These are phyloP conservation scores for Crassisporium funariophilum DNA, from an alignment of 768 basidiomycete genomes.

Conservation along the genomic window DNA sequence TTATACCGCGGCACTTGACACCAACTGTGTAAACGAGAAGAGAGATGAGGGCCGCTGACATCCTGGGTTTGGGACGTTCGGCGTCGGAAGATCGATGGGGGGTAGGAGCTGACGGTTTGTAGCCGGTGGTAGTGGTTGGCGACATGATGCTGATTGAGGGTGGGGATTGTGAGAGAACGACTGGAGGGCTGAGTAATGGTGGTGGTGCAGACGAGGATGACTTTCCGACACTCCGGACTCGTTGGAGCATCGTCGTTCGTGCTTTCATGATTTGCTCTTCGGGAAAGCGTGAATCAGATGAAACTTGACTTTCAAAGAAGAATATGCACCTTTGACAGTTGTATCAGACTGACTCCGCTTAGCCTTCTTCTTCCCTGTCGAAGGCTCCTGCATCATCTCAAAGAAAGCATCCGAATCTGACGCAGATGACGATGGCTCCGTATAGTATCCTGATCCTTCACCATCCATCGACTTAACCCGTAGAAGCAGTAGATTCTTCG, in stretches of 20 bases:
- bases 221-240: slow-evolving; percentile 18
- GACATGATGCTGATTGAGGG: not conserved
- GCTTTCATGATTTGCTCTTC: slow-evolving; percentile 38
- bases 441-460: slow-evolving; percentile 26
- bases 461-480: slow-evolving; percentile 19
- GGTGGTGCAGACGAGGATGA: slow-evolving; percentile 6
- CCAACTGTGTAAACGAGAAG: slow-evolving; percentile 97
- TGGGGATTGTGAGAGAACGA: slow-evolving; percentile 7
- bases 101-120: not conserved
- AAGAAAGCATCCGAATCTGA: slow-evolving; percentile 40
- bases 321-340: slow-evolving; percentile 31
- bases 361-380: slow-evolving; percentile 6
- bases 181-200: slow-evolving; percentile 1
- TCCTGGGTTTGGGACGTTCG: slow-evolving; percentile 55
- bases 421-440: slow-evolving; percentile 30
- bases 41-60: slow-evolving; percentile 71
- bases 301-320: not conserved
- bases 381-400: slow-evolving; percentile 20
- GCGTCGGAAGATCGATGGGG: slow-evolving; percentile 7
- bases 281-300: not conserved
- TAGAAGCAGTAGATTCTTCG: slow-evolving; percentile 72
- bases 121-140: not conserved
- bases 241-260: slow-evolving; percentile 25
- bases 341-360: slow-evolving; percentile 27
- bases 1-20: slow-evolving; percentile 92